Conservation (phyloP, 1,139 yeast genomes). For the Yamadazyma kanchanaburiensis region DNA sequence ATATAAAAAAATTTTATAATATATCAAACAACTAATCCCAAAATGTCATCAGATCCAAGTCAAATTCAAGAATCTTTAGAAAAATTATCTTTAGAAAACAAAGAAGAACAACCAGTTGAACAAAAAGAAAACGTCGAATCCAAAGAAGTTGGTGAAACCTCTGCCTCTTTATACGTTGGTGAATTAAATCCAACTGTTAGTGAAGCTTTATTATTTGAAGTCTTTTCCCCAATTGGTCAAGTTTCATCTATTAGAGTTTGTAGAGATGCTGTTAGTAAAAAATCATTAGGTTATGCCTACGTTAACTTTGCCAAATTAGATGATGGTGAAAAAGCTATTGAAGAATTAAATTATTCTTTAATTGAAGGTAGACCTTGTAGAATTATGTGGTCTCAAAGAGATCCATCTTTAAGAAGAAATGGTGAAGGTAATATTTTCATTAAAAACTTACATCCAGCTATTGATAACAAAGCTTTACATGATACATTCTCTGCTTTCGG, state of each 20-base stretch:
- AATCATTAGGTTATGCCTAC: conserved; percentile 97
- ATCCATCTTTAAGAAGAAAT: conserved; percentile 91
- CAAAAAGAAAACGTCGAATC: conserved; percentile 22
- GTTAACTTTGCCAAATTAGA: conserved; percentile 89
- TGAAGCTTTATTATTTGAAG: conserved; percentile 92
- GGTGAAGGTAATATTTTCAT: conserved; percentile 97
- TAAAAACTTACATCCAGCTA: conserved; percentile 97
- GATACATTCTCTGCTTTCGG: conserved; percentile 98
- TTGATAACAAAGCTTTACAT: conserved; percentile 97
- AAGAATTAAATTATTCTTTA: conserved; percentile 89
- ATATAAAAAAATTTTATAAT: conserved; percentile 8
- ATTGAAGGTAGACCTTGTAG: conserved; percentile 98
- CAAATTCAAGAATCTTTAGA: conserved; percentile 57
- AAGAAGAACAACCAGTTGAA: conserved; percentile 30
- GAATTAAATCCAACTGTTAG: conserved; percentile 91
- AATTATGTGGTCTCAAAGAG: conserved; percentile 99
- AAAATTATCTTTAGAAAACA: conserved; percentile 51
- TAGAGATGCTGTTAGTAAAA: conserved; percentile 97
- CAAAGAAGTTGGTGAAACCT: conserved; percentile 46
- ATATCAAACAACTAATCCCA: conserved; percentile 8
- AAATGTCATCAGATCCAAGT: conserved; percentile 40
- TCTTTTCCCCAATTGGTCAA: conserved; percentile 93
- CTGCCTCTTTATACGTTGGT: conserved; percentile 95
- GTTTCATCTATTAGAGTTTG: conserved; percentile 97
- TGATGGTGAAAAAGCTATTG: conserved; percentile 94